A percentile compares a stretch with the other conserved stretches of the same genome.
Conservation (phyloP, 352 stramenopile species). For the Peronospora belbahrii region DNA sequence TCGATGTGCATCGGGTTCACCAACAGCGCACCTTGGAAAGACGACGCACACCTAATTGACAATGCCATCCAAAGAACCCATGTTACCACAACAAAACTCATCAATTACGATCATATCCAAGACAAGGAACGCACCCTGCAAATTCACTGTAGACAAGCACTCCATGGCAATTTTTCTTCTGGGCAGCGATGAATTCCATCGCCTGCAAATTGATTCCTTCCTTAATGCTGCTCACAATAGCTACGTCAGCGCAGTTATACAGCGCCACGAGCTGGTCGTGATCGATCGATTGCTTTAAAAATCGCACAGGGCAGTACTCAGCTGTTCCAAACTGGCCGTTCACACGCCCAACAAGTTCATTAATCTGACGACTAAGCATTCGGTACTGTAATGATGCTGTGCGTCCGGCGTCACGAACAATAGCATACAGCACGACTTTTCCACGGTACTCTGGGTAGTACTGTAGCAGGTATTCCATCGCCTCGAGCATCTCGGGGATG, state of each 20-base stretch:
- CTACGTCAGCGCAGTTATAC: constrained; percentile 85
- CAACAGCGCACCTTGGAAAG: constrained; percentile 81
- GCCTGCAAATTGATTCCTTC: constrained; percentile 88
- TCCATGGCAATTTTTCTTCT: constrained; percentile 74
- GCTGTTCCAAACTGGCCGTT: constrained; percentile 84
- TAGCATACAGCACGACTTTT: constrained; percentile 90
- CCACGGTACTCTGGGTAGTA: constrained; percentile 89
- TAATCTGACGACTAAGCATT: constrained; percentile 84
- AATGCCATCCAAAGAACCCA: not conserved
- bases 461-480: constrained; percentile 87
- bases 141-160: constrained; percentile 89
- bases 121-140: constrained; percentile 39
- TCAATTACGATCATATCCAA: not conserved
- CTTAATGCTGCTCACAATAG: constrained; percentile 84
- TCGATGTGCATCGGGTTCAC: constrained; percentile 89
- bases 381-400: constrained; percentile 64
- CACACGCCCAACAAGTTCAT: constrained; percentile 83
- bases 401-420: constrained; percentile 76
- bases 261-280: constrained; percentile 86
- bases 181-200: constrained; percentile 87
- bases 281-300: constrained; percentile 80
- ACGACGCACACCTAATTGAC: constrained; percentile 64
- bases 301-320: constrained; percentile 84
- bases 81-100: constrained; percentile 1
- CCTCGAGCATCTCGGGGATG: constrained; percentile 86